Evolutionary conservation across 2,329 filamentous ascomycete genomes (phyloP), one percentile per base, ranked within the genome.

Genomic region (Botryotinia calthae): DNA sequence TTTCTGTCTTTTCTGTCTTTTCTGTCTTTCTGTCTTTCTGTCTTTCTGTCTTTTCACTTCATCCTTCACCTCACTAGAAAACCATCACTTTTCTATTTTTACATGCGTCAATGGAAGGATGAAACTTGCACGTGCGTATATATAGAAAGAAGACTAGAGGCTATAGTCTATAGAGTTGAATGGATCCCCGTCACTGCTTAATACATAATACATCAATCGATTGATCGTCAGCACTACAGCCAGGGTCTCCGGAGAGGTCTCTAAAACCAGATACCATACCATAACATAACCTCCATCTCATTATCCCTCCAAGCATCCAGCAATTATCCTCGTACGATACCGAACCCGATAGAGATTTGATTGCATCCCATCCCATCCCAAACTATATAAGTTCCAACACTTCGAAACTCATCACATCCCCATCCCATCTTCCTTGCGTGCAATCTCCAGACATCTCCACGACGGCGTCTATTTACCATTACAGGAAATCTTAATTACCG

Each of bases 81-180:
- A n/a, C n/a, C n/a, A n/a, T n/a, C n/a, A n/a, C n/a, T n/a, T n/a
- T 34, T 34, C 61, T 44, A 63, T 63, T 44, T 63, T 63, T 18
- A n/a, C 14, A 63, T 28, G 9, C 40, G 22, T 31, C 25, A 28
- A 42, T 28, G 18, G 14, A 42, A 62, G 59, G 59, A 40, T 54
- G 10, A 16, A 58, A 10, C 18, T 62, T 25, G 14, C 6, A 16
- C n/a, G n/a, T n/a, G n/a, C 31, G 5, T 3, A 3, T 37, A 16
- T n/a, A 28, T 51, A n/a, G 46, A 51, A 37, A 40, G 16, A n/a
- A 61, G 0, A 16, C 34, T 51, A n/a, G 48, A 51, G 12, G n/a
- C n/a, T n/a, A n/a, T n/a, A n/a, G n/a, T n/a, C n/a, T n/a, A n/a
- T 51, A n/a, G 48, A 51, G 12, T 51, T 25, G 25, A 10, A 51